Evolutionary conservation across 306 rosid genomes (phyloP).

Genomic region (Albizia julibrissin): DNA sequence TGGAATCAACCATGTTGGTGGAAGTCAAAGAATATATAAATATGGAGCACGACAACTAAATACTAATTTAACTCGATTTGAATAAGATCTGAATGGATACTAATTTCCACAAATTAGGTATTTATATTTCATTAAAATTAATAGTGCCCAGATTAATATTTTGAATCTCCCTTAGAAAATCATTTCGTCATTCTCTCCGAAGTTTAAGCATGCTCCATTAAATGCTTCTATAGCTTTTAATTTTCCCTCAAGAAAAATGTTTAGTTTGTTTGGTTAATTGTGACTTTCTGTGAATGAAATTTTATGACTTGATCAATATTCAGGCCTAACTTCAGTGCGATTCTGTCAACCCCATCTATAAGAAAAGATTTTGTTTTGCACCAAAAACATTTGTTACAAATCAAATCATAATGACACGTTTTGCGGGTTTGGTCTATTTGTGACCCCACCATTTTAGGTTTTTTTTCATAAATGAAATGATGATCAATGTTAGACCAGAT

Average conservation of each 20-base stretch:
- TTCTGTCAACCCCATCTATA: not conserved
- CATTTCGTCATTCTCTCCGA: not conserved
- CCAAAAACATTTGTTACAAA: not conserved
- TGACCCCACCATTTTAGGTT: not conserved
- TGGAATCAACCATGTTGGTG: not conserved
- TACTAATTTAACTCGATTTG: not conserved
- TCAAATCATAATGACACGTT: not conserved
- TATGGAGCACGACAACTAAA: not conserved
- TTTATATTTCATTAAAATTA: no score
- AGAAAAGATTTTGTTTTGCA: not conserved
- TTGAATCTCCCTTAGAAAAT: not conserved
- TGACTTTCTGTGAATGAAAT: not conserved
- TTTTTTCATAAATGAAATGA: not conserved
- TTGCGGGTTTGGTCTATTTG: not conserved
- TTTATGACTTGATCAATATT: not conserved
- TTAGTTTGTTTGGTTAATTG: not conserved
- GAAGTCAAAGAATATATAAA: not conserved
- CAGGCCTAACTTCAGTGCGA: not conserved
- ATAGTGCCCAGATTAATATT: not conserved
- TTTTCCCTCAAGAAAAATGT: not conserved
- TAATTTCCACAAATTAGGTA: not conserved
- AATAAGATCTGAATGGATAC: not conserved
- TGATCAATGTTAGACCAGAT: not conserved
- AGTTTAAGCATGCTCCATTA: not conserved
- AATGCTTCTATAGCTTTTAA: not conserved